Base-by-base conservation (phyloP, 345 rosid species). In the Sisymbrium altissimum region DNA sequence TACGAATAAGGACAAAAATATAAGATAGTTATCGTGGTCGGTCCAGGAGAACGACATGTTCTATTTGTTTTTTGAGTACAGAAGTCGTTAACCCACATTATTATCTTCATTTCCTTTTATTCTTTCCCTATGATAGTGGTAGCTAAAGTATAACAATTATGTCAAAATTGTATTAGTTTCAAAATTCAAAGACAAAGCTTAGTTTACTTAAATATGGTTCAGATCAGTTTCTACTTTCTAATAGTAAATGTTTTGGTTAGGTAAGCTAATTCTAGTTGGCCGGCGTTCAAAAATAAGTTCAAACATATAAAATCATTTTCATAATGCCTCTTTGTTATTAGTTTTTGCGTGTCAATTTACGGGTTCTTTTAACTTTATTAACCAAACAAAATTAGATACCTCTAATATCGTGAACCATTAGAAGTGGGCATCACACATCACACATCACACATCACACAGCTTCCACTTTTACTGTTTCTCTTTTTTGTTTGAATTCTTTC, bases 341-440 rank as follows among this genome's bases (percentile, higher is more conserved):
- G 62, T 9, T 33, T n/a, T 32, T 56, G 41, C 25, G n/a, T 56
- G 62, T 56, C 40, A 32, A 15, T 33, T 56, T 53, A 25, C 32
- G 35, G 32, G 29, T 2, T 50, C 3, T 29, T 29, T 1, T 7
- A 14, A 23, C 10, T 58, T 45, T 27, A 12, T 48, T 35, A 46
- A 39, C 67, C 39, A 60, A 48, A 60, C 10, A 27, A 19, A 12
- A 11, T 60, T 23, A 48, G 6, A 48, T 36, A n/a, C 40, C 58
- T 60, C 30, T 55, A 56, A 15, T 32, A 30, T 43, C 11, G 43
- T 44, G n/a, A 56, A 69, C 55, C 41, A 15, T 29, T 46, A 17
- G 19, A 29, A 71, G 53, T 61, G 75, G 62, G 35, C 44, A 62
- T 62, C 70, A 72, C 59, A 49, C 54, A 48, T 48, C 70, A 72